These are phyloP conservation scores for Mrakia hoshinonis DNA, from an alignment of 768 basidiomycete genomes.

Conservation along the genomic window DNA sequence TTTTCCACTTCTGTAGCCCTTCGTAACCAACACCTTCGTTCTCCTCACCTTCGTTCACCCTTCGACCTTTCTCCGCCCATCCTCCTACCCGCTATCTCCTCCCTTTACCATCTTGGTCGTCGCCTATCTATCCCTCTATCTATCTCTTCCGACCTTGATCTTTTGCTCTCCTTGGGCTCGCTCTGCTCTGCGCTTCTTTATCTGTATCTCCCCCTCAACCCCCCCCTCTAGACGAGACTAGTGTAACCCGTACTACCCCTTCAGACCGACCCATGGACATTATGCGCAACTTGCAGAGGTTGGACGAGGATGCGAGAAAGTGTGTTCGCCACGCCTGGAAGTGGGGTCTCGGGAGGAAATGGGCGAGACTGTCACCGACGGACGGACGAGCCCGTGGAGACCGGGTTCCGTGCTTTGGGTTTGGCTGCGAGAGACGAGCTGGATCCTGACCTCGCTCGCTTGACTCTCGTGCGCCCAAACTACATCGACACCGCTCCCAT, in stretches of 20 bases:
- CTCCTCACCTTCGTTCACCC: not conserved
- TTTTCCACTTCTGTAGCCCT: not conserved
- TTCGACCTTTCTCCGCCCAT: too few relatives aligned
- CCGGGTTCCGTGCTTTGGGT: too few relatives aligned
- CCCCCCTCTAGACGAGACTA: not conserved
- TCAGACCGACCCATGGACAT: not conserved
- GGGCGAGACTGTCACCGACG: too few relatives aligned
- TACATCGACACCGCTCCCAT: too few relatives aligned
- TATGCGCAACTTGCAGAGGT: too few relatives aligned
- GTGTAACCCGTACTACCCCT: not conserved
- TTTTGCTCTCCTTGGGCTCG: not conserved
- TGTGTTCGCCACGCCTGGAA: too few relatives aligned
- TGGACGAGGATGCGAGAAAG: too few relatives aligned
- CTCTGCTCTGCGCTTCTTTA: not conserved
- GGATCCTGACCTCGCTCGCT: too few relatives aligned
- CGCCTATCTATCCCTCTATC: not conserved
- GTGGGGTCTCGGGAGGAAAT: too few relatives aligned
- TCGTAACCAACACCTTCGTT: not conserved
- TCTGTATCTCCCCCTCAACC: not conserved
- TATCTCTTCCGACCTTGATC: not conserved
- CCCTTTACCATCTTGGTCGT: not conserved
- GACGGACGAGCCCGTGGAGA: too few relatives aligned
- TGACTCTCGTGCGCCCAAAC: too few relatives aligned
- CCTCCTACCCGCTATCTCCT: not conserved
- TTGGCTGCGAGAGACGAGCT: too few relatives aligned